These are phyloP conservation scores for Globisporangium spinosum DNA, from an alignment of 352 stramenopile species.

Conservation along the genomic window DNA sequence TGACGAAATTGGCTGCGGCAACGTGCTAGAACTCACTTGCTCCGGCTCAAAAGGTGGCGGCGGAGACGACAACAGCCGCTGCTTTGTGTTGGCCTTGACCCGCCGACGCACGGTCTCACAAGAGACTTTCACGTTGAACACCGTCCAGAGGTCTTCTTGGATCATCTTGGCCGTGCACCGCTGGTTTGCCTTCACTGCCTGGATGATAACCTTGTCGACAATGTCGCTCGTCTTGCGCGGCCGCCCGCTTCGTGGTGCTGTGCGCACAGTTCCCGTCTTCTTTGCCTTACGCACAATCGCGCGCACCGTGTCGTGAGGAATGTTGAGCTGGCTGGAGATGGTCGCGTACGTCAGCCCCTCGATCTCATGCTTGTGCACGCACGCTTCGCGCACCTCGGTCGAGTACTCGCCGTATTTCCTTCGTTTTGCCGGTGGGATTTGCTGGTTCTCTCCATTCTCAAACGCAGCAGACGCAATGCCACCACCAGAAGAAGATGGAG, in stretches of 20 bases:
- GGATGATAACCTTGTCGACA: constrained; percentile 65
- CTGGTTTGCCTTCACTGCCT: constrained; percentile 49
- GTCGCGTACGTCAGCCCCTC: constrained; percentile 52
- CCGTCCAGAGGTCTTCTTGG: constrained; percentile 44
- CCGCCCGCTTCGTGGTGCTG: constrained; percentile 49
- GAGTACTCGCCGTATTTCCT: constrained; percentile 58
- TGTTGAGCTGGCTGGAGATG: constrained; percentile 50
- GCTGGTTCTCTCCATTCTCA: neutral
- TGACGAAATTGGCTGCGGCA: neutral
- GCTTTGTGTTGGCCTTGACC: constrained; percentile 50
- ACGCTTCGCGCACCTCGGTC: constrained; percentile 45
- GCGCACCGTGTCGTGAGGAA: constrained; percentile 56
- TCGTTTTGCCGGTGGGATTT: constrained; percentile 10
- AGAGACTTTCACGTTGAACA: constrained; percentile 60
- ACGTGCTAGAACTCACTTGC: neutral
- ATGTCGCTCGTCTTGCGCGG: constrained; percentile 65
- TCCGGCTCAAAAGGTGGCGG: neutral
- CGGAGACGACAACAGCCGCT: constrained; percentile 16
- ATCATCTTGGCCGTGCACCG: constrained; percentile 60
- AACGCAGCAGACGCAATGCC: neutral
- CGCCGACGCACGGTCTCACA: constrained; percentile 58
- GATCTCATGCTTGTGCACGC: constrained; percentile 45
- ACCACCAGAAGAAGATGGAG: neutral
- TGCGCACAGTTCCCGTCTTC: constrained; percentile 48
- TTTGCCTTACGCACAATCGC: constrained; percentile 67